Evolutionary conservation across 495 filamentous ascomycete genomes (phyloP).

Genomic region (Neurospora intermedia): DNA sequence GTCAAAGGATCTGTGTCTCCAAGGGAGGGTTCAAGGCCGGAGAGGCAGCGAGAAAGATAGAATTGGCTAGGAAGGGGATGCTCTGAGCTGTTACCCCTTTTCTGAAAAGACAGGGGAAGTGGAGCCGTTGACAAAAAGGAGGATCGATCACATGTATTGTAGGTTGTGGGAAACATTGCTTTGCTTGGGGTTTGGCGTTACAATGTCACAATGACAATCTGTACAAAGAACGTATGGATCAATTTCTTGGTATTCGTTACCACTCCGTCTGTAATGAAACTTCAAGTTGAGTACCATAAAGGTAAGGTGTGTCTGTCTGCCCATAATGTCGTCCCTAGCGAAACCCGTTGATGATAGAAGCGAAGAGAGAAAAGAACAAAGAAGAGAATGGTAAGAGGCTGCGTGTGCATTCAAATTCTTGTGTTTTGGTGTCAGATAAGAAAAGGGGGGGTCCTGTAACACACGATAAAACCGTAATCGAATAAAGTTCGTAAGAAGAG

Average conservation of each 20-base stretch:
- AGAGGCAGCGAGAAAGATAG: slow-evolving; percentile 66
- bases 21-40: slow-evolving; percentile 71
- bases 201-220: background rate
- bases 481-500: background rate
- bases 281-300: background rate
- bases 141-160: background rate
- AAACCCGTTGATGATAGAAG: background rate
- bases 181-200: background rate
- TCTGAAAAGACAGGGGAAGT: background rate
- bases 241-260: background rate
- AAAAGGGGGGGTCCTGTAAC: background rate
- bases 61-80: slow-evolving; percentile 73
- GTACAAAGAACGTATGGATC: background rate
- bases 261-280: background rate
- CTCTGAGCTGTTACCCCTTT: slow-evolving; percentile 36
- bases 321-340: background rate
- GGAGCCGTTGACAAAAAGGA: background rate
- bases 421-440: background rate
- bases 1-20: slow-evolving; percentile 67
- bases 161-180: background rate
- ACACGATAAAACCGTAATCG: background rate
- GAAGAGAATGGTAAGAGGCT: background rate
- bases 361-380: background rate
- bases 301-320: background rate
- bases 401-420: background rate